Evolutionary conservation across 148 eudicot genomes (phyloP).

Genomic region (Polygonum aviculare): DNA sequence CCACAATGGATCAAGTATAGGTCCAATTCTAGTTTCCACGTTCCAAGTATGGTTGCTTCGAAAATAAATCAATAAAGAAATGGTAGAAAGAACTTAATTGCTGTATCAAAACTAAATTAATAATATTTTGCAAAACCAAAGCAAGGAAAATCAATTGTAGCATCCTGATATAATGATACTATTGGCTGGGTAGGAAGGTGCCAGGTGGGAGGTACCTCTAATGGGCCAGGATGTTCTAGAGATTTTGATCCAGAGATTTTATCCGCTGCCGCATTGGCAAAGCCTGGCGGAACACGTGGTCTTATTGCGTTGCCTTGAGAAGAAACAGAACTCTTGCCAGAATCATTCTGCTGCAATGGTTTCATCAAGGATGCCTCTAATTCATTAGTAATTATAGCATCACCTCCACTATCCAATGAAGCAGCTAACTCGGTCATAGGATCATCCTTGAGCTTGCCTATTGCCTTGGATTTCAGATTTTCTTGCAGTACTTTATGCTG

Average conservation of each 20-base stretch:
- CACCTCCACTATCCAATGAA: constrained; percentile 25
- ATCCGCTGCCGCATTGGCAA: constrained; percentile 49
- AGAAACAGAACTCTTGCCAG: constrained; percentile 37
- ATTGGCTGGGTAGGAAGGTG: background rate
- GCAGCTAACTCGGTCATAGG: constrained; percentile 23
- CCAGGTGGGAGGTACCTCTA: constrained; percentile 34
- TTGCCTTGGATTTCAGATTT: constrained; percentile 45
- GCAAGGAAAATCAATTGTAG: background rate
- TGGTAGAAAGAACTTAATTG: background rate
- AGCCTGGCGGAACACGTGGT: constrained; percentile 97
- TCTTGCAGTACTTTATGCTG: constrained; percentile 81
- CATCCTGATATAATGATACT: background rate
- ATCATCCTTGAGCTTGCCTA: constrained; percentile 41
- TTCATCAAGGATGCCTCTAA: constrained; percentile 22
- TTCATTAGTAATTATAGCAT: constrained; percentile 21
- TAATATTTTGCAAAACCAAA: background rate
- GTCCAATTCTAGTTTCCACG: background rate
- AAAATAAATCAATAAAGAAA: background rate
- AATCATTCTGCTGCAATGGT: constrained; percentile 35
- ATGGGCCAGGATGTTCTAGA: constrained; percentile 21
- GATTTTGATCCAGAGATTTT: constrained; percentile 44
- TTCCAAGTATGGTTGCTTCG: background rate
- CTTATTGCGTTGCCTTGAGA: constrained; percentile 50
- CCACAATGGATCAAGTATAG: background rate
- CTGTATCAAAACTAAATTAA: background rate